These are phyloP conservation scores for Chaetomium olivaceum DNA, from an alignment of 2,329 filamentous ascomycete genomes.

Conservation along the genomic window DNA sequence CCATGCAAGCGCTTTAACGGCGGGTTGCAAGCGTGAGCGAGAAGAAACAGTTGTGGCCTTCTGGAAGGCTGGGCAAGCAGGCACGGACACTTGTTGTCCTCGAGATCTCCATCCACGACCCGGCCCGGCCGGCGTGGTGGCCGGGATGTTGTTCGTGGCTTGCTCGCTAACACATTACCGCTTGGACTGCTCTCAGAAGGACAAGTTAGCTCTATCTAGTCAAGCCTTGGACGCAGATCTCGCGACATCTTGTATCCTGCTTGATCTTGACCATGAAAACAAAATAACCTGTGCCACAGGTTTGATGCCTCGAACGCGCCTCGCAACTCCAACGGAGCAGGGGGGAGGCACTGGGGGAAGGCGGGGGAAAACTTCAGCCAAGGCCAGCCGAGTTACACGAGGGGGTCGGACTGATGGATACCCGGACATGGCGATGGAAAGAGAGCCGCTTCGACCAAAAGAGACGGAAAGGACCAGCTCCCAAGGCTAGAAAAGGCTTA, in stretches of 20 bases:
- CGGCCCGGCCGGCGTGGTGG: background rate
- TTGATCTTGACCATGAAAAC: background rate
- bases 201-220: background rate
- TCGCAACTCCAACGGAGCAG: slow-evolving; percentile 13
- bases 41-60: slow-evolving; percentile 10
- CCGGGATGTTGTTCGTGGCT: background rate
- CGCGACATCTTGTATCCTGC: background rate
- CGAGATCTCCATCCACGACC: slow-evolving; percentile 6
- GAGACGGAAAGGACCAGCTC: slow-evolving; percentile 20
- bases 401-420: slow-evolving; percentile 15
- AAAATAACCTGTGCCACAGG: background rate
- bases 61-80: slow-evolving; percentile 21
- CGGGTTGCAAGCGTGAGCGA: background rate
- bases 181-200: background rate
- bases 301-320: background rate
- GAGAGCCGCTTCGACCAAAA: slow-evolving; percentile 19
- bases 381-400: slow-evolving; percentile 14
- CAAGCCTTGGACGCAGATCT: background rate
- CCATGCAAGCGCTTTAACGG: slow-evolving; percentile 25
- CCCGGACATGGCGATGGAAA: slow-evolving; percentile 1
- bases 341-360: background rate
- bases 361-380: background rate
- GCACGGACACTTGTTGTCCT: background rate
- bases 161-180: background rate
- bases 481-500: slow-evolving; percentile 25